Evolutionary conservation across 2,329 filamentous ascomycete species (phyloP).

Genomic region (Penicillium sp.): DNA sequence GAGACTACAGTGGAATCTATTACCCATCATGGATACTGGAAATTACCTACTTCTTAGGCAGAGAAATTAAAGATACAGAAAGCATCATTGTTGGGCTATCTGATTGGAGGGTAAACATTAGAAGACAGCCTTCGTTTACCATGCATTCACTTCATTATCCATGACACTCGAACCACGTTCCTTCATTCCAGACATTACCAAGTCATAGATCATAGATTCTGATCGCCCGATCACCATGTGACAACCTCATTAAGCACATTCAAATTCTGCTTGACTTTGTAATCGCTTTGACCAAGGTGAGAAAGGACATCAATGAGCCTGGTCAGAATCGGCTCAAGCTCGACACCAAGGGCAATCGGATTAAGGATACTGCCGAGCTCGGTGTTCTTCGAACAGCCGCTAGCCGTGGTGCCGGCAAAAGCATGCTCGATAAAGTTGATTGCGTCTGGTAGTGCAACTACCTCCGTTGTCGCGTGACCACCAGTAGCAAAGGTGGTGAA

Average conservation of each 20-base stretch:
- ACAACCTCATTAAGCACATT: constrained; percentile 12
- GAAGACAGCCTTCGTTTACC: background rate
- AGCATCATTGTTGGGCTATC: background rate
- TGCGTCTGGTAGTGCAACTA: constrained; percentile 22
- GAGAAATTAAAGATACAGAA: background rate
- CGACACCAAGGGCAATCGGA: constrained; percentile 23
- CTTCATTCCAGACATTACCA: background rate
- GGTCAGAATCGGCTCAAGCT: constrained; percentile 25
- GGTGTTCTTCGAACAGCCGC: constrained; percentile 24
- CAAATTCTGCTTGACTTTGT: constrained; percentile 20
- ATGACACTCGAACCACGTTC: background rate
- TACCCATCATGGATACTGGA: no score
- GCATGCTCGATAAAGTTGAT: constrained; percentile 27
- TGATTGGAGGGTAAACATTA: background rate
- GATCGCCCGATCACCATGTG: constrained; percentile 8
- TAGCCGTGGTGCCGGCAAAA: constrained; percentile 24
- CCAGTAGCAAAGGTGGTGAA: constrained; percentile 27
- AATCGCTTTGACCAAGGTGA: constrained; percentile 18
- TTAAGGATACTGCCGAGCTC: constrained; percentile 23
- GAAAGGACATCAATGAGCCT: constrained; percentile 23
- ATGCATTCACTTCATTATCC: background rate
- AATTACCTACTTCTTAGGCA: no score
- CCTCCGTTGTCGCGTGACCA: constrained; percentile 29
- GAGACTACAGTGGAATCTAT: no score
- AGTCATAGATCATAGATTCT: background rate